Evolutionary conservation across 371 early-diverging fungal genomes (phyloP), one percentile per base, ranked within the genome.

Genomic region (Caulochytrium protostelioides): DNA sequence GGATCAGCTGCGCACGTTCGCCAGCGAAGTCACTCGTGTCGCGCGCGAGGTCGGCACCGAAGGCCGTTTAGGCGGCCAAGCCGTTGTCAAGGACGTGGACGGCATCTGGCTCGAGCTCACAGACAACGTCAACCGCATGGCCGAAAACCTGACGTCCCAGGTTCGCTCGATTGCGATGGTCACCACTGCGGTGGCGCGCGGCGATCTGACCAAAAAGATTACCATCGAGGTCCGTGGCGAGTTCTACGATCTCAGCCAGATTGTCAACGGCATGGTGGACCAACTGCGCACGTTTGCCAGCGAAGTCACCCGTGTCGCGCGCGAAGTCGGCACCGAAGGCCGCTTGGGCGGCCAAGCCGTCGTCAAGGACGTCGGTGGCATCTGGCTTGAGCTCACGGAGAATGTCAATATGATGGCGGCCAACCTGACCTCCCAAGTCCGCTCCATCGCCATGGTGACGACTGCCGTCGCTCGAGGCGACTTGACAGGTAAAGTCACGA

Each of bases 381-480:
- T 34, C 21, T 59, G 21, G 50, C 50, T 43, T 22, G 72, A 69
- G 22, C 48, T 76, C 24, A 76, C 76, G 1, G 54, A 68, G 29
- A 73, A 67, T 34, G 70, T 74, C 37, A 79, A 76, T 40, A 39
- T 55, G 26, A 55, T 76, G 74, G 71, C 74, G 0, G 49, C 47
- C 35, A 70, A 63, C 19, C 67, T 75, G 35, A 59, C 70, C 7
- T 54, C 52, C 4, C 73, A 72, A 47, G 72, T 74, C 6, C 59
- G 74, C 29, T 59, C 62, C 5, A 74, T 74, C 39, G 70, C 70
- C 1, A 44, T 47, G 16, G 73, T 73, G 4, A 65, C 63, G 0
- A 73, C 57, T 13, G 67, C 73, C 0, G 65, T 73, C 1, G 69
- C 73, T 7, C 49, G 57, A 14, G 79, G 79, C 29, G 75, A 79